These are phyloP conservation scores for Colletotrichum graminicola DNA, from an alignment of 2,329 filamentous ascomycete species.

Conservation along the genomic window DNA sequence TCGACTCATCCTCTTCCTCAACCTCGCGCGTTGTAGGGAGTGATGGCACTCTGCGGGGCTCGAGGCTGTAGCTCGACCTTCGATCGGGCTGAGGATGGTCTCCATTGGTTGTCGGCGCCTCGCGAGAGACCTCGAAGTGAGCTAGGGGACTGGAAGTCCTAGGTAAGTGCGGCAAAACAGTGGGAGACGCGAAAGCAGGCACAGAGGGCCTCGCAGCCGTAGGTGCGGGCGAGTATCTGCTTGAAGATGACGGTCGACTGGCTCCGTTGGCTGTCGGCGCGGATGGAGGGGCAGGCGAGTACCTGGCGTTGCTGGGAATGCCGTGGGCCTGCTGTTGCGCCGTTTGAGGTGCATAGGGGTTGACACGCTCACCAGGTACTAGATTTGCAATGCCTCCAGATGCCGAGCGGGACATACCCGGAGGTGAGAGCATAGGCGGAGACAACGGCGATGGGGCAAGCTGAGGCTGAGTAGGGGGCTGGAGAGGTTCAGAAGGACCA, in stretches of 20 bases:
- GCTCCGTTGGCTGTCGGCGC: conserved; percentile 55
- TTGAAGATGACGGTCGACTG: conserved; percentile 54
- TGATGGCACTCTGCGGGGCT: conserved; percentile 67
- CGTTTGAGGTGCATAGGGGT: conserved; percentile 65
- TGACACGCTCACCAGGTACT: conserved; percentile 65
- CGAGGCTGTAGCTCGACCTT: conserved; percentile 66
- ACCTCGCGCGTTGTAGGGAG: conserved; percentile 73
- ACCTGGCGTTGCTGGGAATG: conserved; percentile 60
- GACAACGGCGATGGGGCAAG: conserved; percentile 43
- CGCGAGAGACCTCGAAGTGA: conserved; percentile 67
- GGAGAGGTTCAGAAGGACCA: conserved; percentile 51
- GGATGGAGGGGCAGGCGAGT: conserved; percentile 71
- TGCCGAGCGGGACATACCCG: conserved; percentile 31
- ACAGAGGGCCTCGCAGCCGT: conserved; percentile 54
- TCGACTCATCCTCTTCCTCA: conserved; percentile 65
- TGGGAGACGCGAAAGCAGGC: conserved; percentile 57
- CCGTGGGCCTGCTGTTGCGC: conserved; percentile 50
- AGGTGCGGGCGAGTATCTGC: conserved; percentile 67
- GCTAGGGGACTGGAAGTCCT: conserved; percentile 75
- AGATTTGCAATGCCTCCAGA: conserved; percentile 53
- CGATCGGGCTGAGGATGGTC: conserved; percentile 61
- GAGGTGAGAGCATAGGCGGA: conserved; percentile 34
- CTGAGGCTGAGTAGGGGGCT: conserved; percentile 46
- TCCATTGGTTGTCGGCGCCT: conserved; percentile 49
- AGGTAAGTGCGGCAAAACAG: conserved; percentile 69